Conservation (phyloP, 257 asterid species). For the Haberlea rhodopensis region DNA sequence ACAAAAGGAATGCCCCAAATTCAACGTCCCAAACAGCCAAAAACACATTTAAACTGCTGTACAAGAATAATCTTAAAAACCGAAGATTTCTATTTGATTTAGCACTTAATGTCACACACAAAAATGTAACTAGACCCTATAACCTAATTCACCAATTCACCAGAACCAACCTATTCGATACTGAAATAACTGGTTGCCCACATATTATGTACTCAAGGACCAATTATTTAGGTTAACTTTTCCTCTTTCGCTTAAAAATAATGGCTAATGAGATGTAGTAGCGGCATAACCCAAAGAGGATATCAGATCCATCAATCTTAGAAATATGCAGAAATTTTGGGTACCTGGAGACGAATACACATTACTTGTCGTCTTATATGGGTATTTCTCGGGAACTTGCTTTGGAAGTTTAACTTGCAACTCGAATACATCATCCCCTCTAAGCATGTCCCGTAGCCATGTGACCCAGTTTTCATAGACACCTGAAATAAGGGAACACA, state of each 20-base stretch:
- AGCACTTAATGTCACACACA: neutral
- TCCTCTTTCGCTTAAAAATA: neutral
- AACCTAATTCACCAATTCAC: neutral
- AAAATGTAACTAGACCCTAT: neutral
- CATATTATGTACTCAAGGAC: neutral
- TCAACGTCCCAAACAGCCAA: neutral
- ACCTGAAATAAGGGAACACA: constrained; percentile 42
- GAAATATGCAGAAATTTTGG: neutral
- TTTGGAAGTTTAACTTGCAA: constrained; percentile 87
- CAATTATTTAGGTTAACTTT: neutral
- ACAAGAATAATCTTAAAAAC: too few species aligned
- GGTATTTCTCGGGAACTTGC: constrained; percentile 98
- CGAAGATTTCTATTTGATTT: too few species aligned
- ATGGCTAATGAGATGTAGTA: neutral
- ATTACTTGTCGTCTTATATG: constrained; percentile 92
- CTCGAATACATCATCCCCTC: constrained; percentile 95
- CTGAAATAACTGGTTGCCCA: neutral
- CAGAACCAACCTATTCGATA: neutral
- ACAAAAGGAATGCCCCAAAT: neutral
- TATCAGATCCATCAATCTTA: neutral
- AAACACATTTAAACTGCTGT: neutral
- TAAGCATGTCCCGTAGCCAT: constrained; percentile 95
- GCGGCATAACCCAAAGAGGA: neutral
- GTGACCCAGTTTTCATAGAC: constrained; percentile 94
- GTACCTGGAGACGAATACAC: constrained; percentile 5